Evolutionary conservation across 257 asterid species (phyloP).

Genomic region (Fraxinus pennsylvanica): DNA sequence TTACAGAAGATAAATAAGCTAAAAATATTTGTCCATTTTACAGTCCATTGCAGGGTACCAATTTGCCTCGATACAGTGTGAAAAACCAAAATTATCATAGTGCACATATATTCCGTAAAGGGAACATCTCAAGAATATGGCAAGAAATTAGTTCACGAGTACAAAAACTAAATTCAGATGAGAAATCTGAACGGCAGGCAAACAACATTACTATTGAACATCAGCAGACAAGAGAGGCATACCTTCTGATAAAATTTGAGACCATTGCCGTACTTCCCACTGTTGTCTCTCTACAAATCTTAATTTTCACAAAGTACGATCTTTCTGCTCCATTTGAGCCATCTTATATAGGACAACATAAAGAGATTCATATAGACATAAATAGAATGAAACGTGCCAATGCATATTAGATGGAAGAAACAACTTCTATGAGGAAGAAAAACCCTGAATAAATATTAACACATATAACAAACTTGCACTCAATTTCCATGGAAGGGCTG

Average conservation of each 20-base stretch:
- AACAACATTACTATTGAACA: background rate
- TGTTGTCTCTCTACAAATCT: background rate
- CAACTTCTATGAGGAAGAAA: background rate
- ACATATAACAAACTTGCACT: background rate
- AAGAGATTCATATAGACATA: too few relatives aligned
- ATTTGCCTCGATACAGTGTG: background rate
- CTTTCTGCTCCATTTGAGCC: background rate
- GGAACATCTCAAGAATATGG: too few relatives aligned
- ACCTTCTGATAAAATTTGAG: background rate
- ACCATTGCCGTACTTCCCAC: background rate
- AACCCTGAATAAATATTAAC: background rate
- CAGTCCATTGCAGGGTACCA: background rate
- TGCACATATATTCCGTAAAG: too few relatives aligned
- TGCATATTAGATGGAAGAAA: background rate
- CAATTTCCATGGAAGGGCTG: background rate
- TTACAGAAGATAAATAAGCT: background rate
- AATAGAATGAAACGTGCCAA: background rate
- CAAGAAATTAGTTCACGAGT: too few relatives aligned
- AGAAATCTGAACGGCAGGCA: background rate
- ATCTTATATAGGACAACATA: background rate
- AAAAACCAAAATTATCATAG: too few relatives aligned
- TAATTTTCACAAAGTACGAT: background rate
- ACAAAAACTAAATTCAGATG: too few relatives aligned
- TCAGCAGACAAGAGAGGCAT: background rate
- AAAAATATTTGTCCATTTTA: background rate